phyloP scores from a whole-genome alignment of 2,329 filamentous ascomycete species.

The Ophiostoma quercus region DNA sequence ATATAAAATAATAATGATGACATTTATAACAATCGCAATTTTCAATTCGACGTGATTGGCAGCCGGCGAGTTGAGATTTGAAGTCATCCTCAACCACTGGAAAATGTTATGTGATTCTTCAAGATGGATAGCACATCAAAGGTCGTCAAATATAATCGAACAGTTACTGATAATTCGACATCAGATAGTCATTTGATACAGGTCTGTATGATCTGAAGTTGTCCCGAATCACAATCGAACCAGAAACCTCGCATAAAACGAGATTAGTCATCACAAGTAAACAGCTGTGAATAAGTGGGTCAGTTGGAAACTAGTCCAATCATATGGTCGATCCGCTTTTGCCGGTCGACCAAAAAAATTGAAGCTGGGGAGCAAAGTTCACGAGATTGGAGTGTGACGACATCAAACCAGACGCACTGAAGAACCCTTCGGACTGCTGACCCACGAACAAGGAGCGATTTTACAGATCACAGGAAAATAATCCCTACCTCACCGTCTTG shows the following conservation, averaged over 20 bases:
- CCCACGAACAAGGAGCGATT: background rate
- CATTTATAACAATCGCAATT: too few species aligned
- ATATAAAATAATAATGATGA: too few species aligned
- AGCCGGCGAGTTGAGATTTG: too few species aligned
- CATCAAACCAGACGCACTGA: background rate
- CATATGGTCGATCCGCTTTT: background rate
- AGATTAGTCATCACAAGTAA: background rate
- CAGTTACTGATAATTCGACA: too few species aligned
- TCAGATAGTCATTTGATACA: background rate
- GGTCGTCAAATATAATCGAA: too few species aligned
- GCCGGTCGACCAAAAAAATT: conserved; percentile 2
- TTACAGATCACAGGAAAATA: background rate
- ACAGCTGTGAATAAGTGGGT: background rate
- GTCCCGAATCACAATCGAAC: background rate
- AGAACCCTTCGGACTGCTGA: background rate
- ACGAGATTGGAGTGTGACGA: conserved; percentile 1
- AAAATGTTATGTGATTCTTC: too few species aligned
- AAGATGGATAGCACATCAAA: too few species aligned
- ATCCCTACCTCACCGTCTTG: background rate
- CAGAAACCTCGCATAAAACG: background rate
- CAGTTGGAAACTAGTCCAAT: background rate
- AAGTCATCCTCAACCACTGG: too few species aligned
- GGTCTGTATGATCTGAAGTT: background rate
- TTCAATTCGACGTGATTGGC: too few species aligned
- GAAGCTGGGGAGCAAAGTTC: background rate